Percentiles rank a stretch among this genome's conserved stretches.
Evolutionary conservation across 495 filamentous ascomycete genomes (phyloP).

Genomic region (Neurospora tetraspora): DNA sequence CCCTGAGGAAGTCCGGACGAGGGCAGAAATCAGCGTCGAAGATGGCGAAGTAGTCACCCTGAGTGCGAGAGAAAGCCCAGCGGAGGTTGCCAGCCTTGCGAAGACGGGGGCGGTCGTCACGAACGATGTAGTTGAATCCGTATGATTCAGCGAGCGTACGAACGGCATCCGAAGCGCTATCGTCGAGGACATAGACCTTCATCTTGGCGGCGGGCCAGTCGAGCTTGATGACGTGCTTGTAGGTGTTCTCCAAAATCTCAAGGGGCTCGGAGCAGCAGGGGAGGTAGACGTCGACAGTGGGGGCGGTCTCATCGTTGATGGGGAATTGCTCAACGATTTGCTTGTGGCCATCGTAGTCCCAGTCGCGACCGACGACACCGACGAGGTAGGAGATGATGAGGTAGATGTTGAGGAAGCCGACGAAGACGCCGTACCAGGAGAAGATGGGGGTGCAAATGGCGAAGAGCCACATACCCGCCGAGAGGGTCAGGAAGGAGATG

Average conservation of each 20-base stretch:
- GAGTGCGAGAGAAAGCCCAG: conserved; percentile 20
- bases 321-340: conserved; percentile 10
- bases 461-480: conserved; percentile 27
- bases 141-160: conserved; percentile 14
- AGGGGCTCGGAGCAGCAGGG: conserved; percentile 25
- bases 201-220: conserved; percentile 20
- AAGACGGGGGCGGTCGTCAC: conserved; percentile 21
- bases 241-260: conserved; percentile 26
- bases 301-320: conserved; percentile 20
- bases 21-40: conserved; percentile 28
- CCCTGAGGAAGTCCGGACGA: conserved; percentile 18
- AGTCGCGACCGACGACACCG: conserved; percentile 20
- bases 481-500: conserved; percentile 21
- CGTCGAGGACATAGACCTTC: conserved; percentile 20
- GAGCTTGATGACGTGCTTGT: conserved; percentile 19
- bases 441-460: conserved; percentile 19
- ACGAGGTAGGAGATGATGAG: conserved; percentile 25
- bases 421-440: conserved; percentile 25
- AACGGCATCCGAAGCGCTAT: conserved; percentile 13
- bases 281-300: conserved; percentile 24
- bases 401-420: conserved; percentile 26
- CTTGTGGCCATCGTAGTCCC: conserved; percentile 18
- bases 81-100: conserved; percentile 25
- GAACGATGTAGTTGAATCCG: conserved; percentile 24
- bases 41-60: conserved; percentile 23